A percentile compares a stretch with the other conserved stretches of the same genome.
These are phyloP conservation scores for Ogataea populi-albae DNA, from an alignment of 805 yeast genomes.

Conservation along the genomic window DNA sequence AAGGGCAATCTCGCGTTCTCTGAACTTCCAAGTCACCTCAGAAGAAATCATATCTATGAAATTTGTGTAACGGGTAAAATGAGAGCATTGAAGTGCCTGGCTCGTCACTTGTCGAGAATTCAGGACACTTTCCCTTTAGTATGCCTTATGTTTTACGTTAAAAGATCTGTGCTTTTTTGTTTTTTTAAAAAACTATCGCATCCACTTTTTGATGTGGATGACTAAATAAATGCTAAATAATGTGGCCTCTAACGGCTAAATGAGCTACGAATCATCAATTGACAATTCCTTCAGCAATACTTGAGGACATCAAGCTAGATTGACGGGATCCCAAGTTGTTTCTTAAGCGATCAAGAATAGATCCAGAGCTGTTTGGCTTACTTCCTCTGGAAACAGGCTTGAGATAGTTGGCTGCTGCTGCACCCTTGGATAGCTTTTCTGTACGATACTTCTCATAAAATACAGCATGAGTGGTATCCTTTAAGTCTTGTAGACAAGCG, in stretches of 20 bases:
- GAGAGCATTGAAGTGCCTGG: too few species aligned
- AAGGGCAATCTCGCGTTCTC: constrained; percentile 36
- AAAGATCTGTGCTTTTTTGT: too few species aligned
- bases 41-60: too few species aligned
- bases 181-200: too few species aligned
- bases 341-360: constrained; percentile 23
- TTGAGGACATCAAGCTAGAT: constrained; percentile 19
- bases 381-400: constrained; percentile 14
- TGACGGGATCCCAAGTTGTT: constrained; percentile 22
- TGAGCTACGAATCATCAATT: constrained; percentile 5
- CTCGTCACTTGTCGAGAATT: too few species aligned
- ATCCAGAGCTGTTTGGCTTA: constrained; percentile 22
- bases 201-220: too few species aligned
- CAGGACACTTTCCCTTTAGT: too few species aligned
- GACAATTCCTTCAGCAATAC: constrained; percentile 18
- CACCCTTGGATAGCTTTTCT: constrained; percentile 31
- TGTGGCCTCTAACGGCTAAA: too few species aligned
- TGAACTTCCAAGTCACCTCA: constrained; percentile 19
- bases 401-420: constrained; percentile 9
- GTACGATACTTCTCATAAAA: constrained; percentile 79
- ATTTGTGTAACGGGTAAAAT: too few species aligned
- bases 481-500: constrained; percentile 76
- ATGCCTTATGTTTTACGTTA: too few species aligned
- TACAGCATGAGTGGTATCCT: constrained; percentile 68
- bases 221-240: too few species aligned